phyloP scores from a whole-genome alignment of 2,329 filamentous ascomycete genomes.

The Botrytis pseudocinerea region DNA sequence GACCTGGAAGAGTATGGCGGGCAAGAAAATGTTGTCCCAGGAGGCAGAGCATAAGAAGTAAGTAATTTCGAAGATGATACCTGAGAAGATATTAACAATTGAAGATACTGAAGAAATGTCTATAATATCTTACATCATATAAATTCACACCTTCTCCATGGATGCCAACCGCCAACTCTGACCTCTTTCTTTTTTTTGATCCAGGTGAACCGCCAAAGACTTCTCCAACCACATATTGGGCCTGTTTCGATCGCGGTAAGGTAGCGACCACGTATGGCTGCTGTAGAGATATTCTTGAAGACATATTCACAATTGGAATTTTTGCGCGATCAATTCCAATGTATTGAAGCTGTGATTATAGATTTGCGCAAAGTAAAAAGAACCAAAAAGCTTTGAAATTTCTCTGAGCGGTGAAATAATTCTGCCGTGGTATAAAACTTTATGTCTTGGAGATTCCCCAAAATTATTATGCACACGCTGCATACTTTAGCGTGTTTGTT shows the following conservation, averaged over 20 bases:
- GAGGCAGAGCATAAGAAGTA: constrained; percentile 67
- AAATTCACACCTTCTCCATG: constrained; percentile 66
- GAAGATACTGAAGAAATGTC: neutral
- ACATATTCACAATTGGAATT: constrained; percentile 32
- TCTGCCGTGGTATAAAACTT: constrained; percentile 8
- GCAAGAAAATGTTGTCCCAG: constrained; percentile 64
- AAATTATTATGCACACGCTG: neutral
- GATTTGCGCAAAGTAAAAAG: constrained; percentile 12
- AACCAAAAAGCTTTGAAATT: constrained; percentile 21
- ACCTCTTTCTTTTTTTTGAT: constrained; percentile 61
- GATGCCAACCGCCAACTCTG: constrained; percentile 63
- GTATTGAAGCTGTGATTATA: neutral
- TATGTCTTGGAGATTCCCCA: neutral
- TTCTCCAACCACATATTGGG: constrained; percentile 58
- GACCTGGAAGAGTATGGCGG: constrained; percentile 58
- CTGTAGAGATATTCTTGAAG: constrained; percentile 58
- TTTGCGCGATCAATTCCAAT: constrained; percentile 11
- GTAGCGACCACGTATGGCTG: constrained; percentile 63
- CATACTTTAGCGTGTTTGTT: neutral
- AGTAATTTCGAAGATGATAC: constrained; percentile 61
- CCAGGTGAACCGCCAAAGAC: constrained; percentile 60
- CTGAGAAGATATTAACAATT: constrained; percentile 43
- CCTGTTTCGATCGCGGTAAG: constrained; percentile 59
- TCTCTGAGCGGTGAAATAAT: constrained; percentile 26
- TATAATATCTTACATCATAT: constrained; percentile 56